Percentiles rank a stretch among this genome's conserved stretches.
Evolutionary conservation across 345 rosid species (phyloP).

Genomic region (Kernera saxatilis): DNA sequence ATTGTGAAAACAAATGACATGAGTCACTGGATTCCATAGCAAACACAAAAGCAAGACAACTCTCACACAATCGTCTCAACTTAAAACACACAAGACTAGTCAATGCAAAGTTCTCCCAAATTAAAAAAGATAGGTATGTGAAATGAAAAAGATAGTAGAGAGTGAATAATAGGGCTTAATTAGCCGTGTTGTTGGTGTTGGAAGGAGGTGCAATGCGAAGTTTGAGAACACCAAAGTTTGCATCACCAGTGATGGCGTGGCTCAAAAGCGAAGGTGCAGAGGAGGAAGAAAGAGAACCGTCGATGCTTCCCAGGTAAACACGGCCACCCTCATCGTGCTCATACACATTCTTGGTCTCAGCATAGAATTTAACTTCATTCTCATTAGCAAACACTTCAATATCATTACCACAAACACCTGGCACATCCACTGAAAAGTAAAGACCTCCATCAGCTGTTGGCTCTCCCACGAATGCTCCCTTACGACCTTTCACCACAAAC

Average conservation of each 20-base stretch:
- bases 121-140: neutral
- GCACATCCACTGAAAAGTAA: neutral
- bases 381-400: neutral
- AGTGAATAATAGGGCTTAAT: neutral
- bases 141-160: neutral
- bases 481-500: constrained; percentile 10
- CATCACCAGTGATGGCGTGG: neutral
- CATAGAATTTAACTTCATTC: neutral
- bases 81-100: neutral
- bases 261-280: neutral
- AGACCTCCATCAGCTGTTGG: neutral
- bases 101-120: neutral
- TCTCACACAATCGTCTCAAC: neutral
- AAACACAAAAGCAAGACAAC: neutral
- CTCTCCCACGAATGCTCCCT: neutral
- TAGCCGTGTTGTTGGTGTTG: neutral
- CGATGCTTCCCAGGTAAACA: neutral
- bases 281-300: neutral
- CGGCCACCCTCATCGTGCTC: constrained; percentile 18
- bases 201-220: neutral
- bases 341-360: neutral
- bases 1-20: neutral
- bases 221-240: neutral
- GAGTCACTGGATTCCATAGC: too few species aligned
- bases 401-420: neutral